Percentiles rank a stretch among this genome's conserved stretches.
phyloP scores from a whole-genome alignment of 139 green algal genomes.

The Zygnema circumcarinatum region DNA sequence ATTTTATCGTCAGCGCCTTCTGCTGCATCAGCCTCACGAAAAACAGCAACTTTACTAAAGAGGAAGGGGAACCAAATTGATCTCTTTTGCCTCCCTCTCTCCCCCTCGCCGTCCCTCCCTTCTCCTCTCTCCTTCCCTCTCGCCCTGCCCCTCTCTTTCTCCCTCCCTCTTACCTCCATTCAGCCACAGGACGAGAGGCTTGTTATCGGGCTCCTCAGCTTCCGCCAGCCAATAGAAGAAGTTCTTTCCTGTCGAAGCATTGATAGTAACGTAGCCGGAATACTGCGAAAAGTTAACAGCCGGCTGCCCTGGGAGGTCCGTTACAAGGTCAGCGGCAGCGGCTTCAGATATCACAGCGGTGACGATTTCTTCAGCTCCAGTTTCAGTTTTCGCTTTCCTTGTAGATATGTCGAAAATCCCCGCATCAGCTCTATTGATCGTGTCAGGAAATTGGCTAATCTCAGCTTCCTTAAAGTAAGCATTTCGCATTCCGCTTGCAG shows the following conservation, averaged over 20 bases:
- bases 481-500: no score
- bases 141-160: not conserved
- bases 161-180: constrained; percentile 74
- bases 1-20: no score
- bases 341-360: not conserved
- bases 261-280: constrained; percentile 78
- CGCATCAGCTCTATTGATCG: no score
- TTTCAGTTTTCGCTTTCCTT: no score
- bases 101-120: not conserved
- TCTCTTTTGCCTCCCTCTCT: not conserved
- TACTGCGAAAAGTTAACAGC: constrained; percentile 42
- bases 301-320: not conserved
- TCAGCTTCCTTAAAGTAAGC: no score
- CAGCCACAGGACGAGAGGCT: constrained; percentile 56
- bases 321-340: not conserved
- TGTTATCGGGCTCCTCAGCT: not conserved
- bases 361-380: no score
- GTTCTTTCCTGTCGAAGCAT: constrained; percentile 69
- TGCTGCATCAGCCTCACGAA: no score
- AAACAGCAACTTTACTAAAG: no score
- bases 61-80: no score
- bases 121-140: not conserved
- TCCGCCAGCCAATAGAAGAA: constrained; percentile 42
- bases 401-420: no score
- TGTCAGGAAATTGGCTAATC: no score